phyloP scores from a whole-genome alignment of 108 stramenopile genomes.

The Seminavis robusta region DNA sequence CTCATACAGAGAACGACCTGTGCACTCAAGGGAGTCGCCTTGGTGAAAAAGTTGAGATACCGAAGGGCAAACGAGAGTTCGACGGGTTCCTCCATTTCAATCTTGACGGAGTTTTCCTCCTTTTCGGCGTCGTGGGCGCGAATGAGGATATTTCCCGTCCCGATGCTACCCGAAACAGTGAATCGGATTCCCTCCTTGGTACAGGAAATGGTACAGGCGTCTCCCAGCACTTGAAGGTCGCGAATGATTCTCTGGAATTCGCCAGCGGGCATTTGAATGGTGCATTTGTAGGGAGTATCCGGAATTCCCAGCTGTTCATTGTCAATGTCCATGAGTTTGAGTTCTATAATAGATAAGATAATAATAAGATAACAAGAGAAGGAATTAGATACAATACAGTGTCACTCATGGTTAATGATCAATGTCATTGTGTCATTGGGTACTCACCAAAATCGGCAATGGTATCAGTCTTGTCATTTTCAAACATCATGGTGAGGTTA shows the following conservation, averaged over 20 bases:
- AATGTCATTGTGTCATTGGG: neutral
- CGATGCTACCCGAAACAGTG: conserved; percentile 90
- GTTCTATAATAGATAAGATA: conserved; percentile 41
- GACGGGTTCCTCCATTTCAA: conserved; percentile 98
- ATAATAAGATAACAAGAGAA: conserved; percentile 1
- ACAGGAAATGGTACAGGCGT: conserved; percentile 93
- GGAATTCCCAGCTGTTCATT: conserved; percentile 97
- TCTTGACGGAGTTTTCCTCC: conserved; percentile 89
- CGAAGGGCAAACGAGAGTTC: conserved; percentile 97
- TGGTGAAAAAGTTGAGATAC: conserved; percentile 97
- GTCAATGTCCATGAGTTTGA: conserved; percentile 99
- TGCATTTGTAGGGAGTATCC: conserved; percentile 98
- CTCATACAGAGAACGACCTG: conserved; percentile 92
- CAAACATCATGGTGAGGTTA: conserved; percentile 90
- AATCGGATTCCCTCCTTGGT: conserved; percentile 97
- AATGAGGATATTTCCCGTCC: conserved; percentile 93
- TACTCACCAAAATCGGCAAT: conserved; percentile 96
- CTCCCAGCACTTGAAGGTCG: conserved; percentile 96
- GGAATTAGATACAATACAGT: neutral
- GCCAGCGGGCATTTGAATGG: conserved; percentile 88
- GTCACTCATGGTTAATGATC: neutral
- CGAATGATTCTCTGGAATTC: conserved; percentile 98
- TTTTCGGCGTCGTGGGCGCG: conserved; percentile 89
- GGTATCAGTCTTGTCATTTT: conserved; percentile 65
- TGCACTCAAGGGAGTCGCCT: conserved; percentile 89